phyloP scores from a whole-genome alignment of 192 early-diverging fungal species.

The Radiomyces spectabilis region DNA sequence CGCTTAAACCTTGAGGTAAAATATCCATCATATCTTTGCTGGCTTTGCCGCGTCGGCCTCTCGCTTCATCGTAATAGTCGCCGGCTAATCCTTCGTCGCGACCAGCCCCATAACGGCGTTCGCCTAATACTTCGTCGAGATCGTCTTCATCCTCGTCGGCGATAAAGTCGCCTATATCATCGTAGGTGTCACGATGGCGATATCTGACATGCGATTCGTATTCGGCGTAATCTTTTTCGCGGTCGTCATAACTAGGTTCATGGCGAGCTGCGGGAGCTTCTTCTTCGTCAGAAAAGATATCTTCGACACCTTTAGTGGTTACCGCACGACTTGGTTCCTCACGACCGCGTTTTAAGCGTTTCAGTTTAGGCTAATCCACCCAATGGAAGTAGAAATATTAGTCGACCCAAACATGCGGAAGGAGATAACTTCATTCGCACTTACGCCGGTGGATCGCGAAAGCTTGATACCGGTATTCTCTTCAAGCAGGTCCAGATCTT shows the following conservation, averaged over 20 bases:
- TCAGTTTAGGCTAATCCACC: conserved; percentile 51
- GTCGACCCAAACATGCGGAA: too few relatives aligned
- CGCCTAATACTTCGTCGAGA: conserved; percentile 18
- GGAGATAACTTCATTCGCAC: too few relatives aligned
- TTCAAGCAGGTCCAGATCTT: conserved; percentile 86
- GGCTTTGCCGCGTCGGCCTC: conserved; percentile 13
- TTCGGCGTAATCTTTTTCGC: conserved; percentile 27
- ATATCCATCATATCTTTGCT: conserved; percentile 16
- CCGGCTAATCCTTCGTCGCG: conserved; percentile 30
- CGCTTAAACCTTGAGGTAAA: conserved; percentile 16
- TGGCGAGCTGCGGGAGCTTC: conserved; percentile 45
- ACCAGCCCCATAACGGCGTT: not conserved
- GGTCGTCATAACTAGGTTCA: conserved; percentile 39
- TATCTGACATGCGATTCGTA: conserved; percentile 28
- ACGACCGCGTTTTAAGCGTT: conserved; percentile 70
- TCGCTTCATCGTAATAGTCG: conserved; percentile 17
- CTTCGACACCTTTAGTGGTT: conserved; percentile 27
- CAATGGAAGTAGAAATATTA: too few relatives aligned
- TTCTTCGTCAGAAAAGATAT: conserved; percentile 74
- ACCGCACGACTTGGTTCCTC: conserved; percentile 33
- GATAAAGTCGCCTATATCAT: conserved; percentile 45
- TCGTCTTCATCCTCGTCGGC: conserved; percentile 48
- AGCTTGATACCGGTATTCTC: conserved; percentile 75
- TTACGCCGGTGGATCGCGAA: conserved; percentile 35
- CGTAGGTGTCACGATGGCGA: conserved; percentile 26